phyloP scores from a whole-genome alignment of 805 yeast species.

The Candida insectalens region DNA sequence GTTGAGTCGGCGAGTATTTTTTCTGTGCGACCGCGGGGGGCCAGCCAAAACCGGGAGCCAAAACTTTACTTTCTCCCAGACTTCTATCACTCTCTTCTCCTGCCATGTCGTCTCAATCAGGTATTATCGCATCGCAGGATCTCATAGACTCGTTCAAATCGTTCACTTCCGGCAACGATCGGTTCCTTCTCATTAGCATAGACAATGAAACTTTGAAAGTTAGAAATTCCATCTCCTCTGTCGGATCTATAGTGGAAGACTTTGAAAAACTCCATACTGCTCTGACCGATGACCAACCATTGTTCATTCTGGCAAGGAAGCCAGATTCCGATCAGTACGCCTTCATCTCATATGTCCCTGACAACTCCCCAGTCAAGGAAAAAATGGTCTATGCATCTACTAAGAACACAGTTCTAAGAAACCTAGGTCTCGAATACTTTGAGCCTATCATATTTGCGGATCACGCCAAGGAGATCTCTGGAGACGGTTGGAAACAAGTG shows the following conservation, averaged over 20 bases:
- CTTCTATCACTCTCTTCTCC: too few relatives aligned
- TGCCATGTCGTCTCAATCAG: conserved; percentile 60
- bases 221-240: background rate
- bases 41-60: too few relatives aligned
- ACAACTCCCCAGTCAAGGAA: conserved; percentile 64
- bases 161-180: conserved; percentile 24
- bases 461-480: conserved; percentile 42
- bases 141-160: conserved; percentile 35
- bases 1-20: too few relatives aligned
- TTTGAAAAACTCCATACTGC: conserved; percentile 24
- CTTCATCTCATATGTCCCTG: conserved; percentile 83
- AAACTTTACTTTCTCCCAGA: too few relatives aligned
- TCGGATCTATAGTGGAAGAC: conserved; percentile 14
- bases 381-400: conserved; percentile 95
- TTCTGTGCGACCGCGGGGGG: too few relatives aligned
- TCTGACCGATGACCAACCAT: conserved; percentile 31
- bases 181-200: conserved; percentile 22
- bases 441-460: conserved; percentile 44
- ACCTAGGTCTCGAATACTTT: conserved; percentile 54
- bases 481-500: conserved; percentile 36
- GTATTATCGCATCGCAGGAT: conserved; percentile 39
- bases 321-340: conserved; percentile 22
- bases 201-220: conserved; percentile 9
- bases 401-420: conserved; percentile 64
- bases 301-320: conserved; percentile 39